Evolutionary conservation across 2,329 filamentous ascomycete species (phyloP).

Genomic region (Cytospora mali): DNA sequence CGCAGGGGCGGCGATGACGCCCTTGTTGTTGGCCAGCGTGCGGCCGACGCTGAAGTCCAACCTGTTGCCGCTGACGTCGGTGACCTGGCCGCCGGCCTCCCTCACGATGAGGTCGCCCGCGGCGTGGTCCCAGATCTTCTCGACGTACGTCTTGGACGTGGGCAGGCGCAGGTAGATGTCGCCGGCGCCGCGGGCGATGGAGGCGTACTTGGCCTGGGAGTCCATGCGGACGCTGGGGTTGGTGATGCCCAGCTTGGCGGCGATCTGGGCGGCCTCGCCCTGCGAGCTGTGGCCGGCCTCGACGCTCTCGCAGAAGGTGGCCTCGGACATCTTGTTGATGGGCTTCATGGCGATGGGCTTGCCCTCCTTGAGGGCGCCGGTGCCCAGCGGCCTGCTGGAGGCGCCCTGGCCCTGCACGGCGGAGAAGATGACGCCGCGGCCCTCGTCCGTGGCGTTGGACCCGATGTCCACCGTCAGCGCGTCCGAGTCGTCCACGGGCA

Average conservation of each 20-base stretch:
- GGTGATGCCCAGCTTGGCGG: constrained; percentile 82
- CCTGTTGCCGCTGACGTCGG: constrained; percentile 81
- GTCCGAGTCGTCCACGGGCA: constrained; percentile 81
- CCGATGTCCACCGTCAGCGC: constrained; percentile 73
- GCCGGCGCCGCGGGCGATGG: constrained; percentile 88
- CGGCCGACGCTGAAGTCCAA: constrained; percentile 86
- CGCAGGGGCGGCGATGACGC: constrained; percentile 84
- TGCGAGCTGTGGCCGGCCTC: constrained; percentile 92
- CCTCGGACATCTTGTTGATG: constrained; percentile 72
- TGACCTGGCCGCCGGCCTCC: constrained; percentile 90
- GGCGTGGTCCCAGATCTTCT: constrained; percentile 99
- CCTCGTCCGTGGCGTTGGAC: constrained; percentile 71
- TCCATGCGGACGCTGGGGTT: constrained; percentile 93
- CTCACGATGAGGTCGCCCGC: constrained; percentile 92
- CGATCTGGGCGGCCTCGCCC: constrained; percentile 82
- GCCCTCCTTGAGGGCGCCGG: constrained; percentile 54
- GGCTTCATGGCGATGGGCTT: constrained; percentile 79
- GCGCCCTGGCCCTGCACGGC: constrained; percentile 80
- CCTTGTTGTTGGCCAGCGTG: constrained; percentile 88
- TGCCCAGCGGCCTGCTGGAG: constrained; percentile 71
- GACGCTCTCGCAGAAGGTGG: constrained; percentile 95
- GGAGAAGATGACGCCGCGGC: constrained; percentile 85
- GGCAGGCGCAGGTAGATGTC: constrained; percentile 94
- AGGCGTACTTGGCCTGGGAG: constrained; percentile 96
- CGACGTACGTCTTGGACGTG: constrained; percentile 78